A percentile compares a stretch with the other conserved stretches of the same genome.
These are phyloP conservation scores for Hemileccinum rubropunctum DNA, from an alignment of 768 basidiomycete genomes.

Conservation along the genomic window DNA sequence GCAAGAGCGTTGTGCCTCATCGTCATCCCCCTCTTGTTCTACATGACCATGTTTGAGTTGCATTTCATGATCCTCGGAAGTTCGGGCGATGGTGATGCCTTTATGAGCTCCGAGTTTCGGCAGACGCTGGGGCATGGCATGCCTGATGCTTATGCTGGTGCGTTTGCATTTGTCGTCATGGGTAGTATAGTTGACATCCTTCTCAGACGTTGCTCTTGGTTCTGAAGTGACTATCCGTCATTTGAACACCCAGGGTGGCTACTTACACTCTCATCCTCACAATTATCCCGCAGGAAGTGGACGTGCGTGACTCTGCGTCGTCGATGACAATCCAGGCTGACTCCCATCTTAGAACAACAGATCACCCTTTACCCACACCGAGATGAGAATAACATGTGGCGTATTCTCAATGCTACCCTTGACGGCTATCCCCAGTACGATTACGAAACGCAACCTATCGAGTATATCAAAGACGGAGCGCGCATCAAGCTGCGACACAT, in stretches of 20 bases:
- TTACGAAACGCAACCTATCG: conserved; percentile 53
- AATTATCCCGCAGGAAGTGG: conserved; percentile 87
- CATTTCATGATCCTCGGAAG: conserved; percentile 88
- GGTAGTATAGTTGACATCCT: not conserved
- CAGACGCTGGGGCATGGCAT: conserved; percentile 88
- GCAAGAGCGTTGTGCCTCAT: conserved; percentile 92
- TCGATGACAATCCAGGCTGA: not conserved
- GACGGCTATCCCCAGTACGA: conserved; percentile 41
- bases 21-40: conserved; percentile 78
- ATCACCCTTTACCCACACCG: conserved; percentile 98
- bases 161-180: conserved; percentile 20
- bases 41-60: conserved; percentile 96
- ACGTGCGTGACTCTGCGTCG: conserved; percentile 50
- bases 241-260: conserved; percentile 97
- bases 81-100: conserved; percentile 96
- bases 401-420: conserved; percentile 71
- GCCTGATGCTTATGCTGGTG: conserved; percentile 90
- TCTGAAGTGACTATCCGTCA: conserved; percentile 84
- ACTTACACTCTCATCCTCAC: conserved; percentile 92
- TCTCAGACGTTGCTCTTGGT: conserved; percentile 77
- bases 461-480: conserved; percentile 60
- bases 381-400: conserved; percentile 96
- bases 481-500: conserved; percentile 83
- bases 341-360: conserved; percentile 76
- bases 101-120: conserved; percentile 99